Evolutionary conservation across 2,329 filamentous ascomycete species (phyloP), one percentile per base, ranked within the genome.

Genomic region (Colletotrichum sp.): DNA sequence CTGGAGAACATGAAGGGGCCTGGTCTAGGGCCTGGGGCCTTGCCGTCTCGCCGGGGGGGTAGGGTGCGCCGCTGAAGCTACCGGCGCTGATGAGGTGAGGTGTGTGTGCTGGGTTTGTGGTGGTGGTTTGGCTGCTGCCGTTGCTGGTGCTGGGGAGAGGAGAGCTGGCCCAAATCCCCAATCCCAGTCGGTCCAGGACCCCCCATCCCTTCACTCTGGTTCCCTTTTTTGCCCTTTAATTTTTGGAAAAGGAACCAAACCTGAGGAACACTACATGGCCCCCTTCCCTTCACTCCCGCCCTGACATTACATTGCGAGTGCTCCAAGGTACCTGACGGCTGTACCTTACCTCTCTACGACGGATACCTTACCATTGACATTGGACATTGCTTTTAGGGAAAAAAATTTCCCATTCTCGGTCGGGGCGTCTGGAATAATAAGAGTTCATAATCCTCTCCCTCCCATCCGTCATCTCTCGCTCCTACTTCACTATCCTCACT

Each of bases 351-450:
- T 39, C 36, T 44, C 39, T 44, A 32, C 32, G 12, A n/a, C 39
- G 39, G 39, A 44, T 44, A 44, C 39, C 44, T 67, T 75, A 52
- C 68, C 55, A 72, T 55, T 72, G 39, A 44, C 39, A 44, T 44
- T 44, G 39, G 59, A 63, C 72, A 68, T 75, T 75, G 68, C 72
- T 71, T 67, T 62, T 28, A 63, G 39, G 52, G 36, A 12, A 75
- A 75, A 75, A 75, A 75, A 75, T 75, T 75, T 75, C 73, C 73
- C 73, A 68, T 75, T 60, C 69, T 75, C 73, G 69, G 69, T 73
- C 73, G 64, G 63, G 68, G 69, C 70, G 63, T 73, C n/a, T 68
- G 63, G 36, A 44, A 44, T 44, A 68, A 75, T 68, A 75, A 75
- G 70, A 75, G 52, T 75, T 75, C 72, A 73, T 73, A 68, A 68